Evolutionary conservation across 2,329 filamentous ascomycete species (phyloP).

Genomic region (Paraconiothyrium sp.): DNA sequence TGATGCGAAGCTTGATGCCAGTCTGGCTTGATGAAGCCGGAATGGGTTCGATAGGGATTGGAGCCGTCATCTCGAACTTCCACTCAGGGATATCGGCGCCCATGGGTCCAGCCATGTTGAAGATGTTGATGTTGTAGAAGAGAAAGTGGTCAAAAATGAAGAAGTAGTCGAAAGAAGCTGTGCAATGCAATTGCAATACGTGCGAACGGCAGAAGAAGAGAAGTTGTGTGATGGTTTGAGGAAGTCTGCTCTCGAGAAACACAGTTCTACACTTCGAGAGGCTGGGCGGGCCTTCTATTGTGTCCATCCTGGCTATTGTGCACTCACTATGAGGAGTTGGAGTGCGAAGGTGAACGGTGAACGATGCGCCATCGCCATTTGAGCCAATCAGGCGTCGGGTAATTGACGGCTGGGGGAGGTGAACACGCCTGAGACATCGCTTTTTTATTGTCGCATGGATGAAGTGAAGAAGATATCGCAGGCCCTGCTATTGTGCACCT

Average conservation of each 20-base stretch:
- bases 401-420: not conserved
- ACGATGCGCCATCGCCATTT: not conserved
- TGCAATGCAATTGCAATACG: constrained; percentile 3
- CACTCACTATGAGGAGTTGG: not conserved
- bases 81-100: too few relatives aligned
- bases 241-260: not conserved
- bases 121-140: not conserved
- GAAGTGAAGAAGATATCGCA: not conserved
- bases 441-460: not conserved
- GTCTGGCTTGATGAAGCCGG: not conserved
- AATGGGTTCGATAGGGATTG: too few relatives aligned
- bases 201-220: not conserved
- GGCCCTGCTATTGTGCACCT: not conserved
- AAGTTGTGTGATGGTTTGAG: not conserved
- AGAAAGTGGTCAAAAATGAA: not conserved
- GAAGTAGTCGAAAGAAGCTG: not conserved
- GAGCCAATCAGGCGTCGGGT: not conserved
- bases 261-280: not conserved
- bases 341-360: constrained; percentile 1
- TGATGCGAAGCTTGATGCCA: constrained; percentile 5
- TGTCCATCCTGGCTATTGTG: not conserved
- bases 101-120: not conserved
- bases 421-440: not conserved
- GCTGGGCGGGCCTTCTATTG: not conserved
- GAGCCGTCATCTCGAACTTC: too few relatives aligned